Conservation (phyloP, 208 protist species). For the Wallacemonas sp. region DNA sequence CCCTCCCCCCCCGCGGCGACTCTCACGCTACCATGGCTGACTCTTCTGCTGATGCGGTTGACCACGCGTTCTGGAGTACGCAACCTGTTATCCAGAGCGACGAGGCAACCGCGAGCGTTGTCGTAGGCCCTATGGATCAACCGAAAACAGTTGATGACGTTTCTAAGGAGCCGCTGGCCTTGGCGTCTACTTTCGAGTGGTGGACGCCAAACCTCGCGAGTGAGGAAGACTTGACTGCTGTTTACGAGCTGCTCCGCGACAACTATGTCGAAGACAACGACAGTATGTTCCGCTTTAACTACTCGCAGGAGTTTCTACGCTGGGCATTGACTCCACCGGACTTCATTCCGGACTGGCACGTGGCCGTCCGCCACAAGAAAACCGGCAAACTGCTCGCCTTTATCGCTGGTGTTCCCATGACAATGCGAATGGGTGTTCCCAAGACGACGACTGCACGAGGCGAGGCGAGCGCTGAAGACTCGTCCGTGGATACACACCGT, state of each 20-base stretch:
- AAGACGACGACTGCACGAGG: constrained; percentile 1
- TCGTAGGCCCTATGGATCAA: constrained; percentile 55
- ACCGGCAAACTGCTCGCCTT: constrained; percentile 95
- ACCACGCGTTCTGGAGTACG: constrained; percentile 82
- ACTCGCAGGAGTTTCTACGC: constrained; percentile 96
- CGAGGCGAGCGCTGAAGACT: constrained; percentile 11
- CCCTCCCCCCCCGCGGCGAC: no score
- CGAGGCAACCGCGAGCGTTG: constrained; percentile 17
- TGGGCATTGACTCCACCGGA: constrained; percentile 98
- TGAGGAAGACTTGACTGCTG: constrained; percentile 52
- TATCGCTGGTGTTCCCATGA: constrained; percentile 96
- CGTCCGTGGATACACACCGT: constrained; percentile 16
- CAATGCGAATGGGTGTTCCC: constrained; percentile 71
- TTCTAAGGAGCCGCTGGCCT: constrained; percentile 77
- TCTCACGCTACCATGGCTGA: constrained; percentile 16
- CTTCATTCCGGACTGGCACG: constrained; percentile 95
- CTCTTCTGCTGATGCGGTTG: background rate
- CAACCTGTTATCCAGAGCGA: constrained; percentile 75
- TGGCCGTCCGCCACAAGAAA: constrained; percentile 93
- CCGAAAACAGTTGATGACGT: constrained; percentile 88
- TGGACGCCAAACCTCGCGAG: constrained; percentile 86
- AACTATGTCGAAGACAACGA: constrained; percentile 99
- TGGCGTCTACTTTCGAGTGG: constrained; percentile 96
- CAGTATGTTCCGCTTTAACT: constrained; percentile 99
- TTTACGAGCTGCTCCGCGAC: constrained; percentile 96